A percentile compares a stretch with the other conserved stretches of the same genome.
Conservation (phyloP, 768 basidiomycete species). For the Russula lepida region DNA sequence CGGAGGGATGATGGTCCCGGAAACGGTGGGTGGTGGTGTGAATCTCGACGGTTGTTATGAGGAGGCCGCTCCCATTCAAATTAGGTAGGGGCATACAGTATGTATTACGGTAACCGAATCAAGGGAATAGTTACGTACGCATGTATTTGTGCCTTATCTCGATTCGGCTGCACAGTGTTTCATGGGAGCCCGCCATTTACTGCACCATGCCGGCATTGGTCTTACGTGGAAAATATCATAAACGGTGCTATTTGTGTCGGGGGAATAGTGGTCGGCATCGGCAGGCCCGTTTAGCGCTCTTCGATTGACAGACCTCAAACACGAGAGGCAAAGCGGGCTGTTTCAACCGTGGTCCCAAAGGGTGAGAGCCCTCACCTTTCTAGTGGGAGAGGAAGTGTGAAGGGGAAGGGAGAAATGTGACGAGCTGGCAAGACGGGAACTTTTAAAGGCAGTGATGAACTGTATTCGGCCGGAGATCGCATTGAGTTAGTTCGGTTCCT, state of each 20-base stretch:
- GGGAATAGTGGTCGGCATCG: neutral
- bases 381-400: neutral
- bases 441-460: neutral
- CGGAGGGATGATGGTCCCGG: neutral
- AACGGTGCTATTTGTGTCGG: neutral
- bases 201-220: neutral
- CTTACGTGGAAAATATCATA: conserved; percentile 3
- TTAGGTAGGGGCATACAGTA: too few species aligned
- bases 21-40: neutral
- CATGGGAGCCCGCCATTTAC: neutral
- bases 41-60: neutral
- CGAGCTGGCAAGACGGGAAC: neutral
- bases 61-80: neutral
- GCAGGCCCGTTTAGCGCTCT: neutral
- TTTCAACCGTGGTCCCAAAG: neutral
- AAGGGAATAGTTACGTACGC: neutral
- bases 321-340: neutral
- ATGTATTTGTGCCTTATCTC: neutral
- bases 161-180: neutral
- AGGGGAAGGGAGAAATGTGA: neutral
- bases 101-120: neutral
- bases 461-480: conserved; percentile 7
- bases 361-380: neutral
- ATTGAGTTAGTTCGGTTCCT: conserved; percentile 18
- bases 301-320: neutral